These are phyloP conservation scores for Fusarium torulosum DNA, from an alignment of 2,329 filamentous ascomycete species.

Conservation along the genomic window DNA sequence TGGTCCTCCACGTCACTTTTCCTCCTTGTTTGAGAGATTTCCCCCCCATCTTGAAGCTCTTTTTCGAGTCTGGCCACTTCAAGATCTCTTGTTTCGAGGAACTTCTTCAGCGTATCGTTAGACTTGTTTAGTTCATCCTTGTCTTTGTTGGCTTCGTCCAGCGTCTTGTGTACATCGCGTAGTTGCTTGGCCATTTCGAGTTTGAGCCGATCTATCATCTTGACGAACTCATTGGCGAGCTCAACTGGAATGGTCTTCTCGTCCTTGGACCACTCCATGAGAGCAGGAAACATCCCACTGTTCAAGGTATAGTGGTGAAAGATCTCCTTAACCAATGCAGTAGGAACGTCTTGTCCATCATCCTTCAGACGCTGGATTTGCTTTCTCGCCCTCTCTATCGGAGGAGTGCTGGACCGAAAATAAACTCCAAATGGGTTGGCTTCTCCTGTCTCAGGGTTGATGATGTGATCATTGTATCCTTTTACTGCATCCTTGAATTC, in stretches of 20 bases:
- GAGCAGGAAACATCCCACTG: constrained; percentile 13
- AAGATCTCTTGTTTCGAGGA: neutral
- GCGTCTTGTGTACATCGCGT: neutral
- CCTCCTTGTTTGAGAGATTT: no score
- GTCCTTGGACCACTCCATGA: constrained; percentile 26
- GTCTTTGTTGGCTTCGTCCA: neutral
- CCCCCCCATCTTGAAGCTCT: neutral
- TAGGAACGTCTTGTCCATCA: constrained; percentile 5
- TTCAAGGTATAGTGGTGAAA: constrained; percentile 10
- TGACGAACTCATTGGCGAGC: constrained; percentile 25
- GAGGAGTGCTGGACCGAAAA: constrained; percentile 32
- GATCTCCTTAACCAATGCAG: constrained; percentile 20
- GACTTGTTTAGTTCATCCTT: neutral
- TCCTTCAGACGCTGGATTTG: constrained; percentile 15
- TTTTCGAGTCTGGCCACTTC: neutral
- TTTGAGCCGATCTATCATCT: constrained; percentile 24
- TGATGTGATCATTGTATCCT: constrained; percentile 6
- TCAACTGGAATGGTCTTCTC: constrained; percentile 17
- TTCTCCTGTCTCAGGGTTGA: neutral
- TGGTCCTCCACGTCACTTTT: constrained; percentile 3
- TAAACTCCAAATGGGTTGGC: constrained; percentile 19
- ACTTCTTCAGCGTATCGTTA: neutral
- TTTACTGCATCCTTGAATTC: neutral
- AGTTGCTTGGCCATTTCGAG: constrained; percentile 23
- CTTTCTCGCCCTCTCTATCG: constrained; percentile 23